Conservation (phyloP, 345 rosid species). For the Geranium brycei region DNA sequence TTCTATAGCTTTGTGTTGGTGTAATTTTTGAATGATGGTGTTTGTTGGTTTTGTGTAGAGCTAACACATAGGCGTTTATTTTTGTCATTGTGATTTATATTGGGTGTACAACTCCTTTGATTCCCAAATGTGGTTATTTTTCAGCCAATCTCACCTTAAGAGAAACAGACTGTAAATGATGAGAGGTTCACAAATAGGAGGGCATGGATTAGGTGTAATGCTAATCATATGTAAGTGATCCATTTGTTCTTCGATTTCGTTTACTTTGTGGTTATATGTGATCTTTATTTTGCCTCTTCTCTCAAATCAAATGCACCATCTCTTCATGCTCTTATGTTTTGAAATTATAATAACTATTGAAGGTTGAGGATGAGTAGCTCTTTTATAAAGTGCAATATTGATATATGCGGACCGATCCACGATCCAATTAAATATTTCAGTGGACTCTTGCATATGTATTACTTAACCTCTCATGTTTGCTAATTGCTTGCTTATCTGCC, state of each 20-base stretch:
- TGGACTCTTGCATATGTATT: too few relatives aligned
- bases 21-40: not conserved
- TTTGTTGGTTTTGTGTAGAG: not conserved
- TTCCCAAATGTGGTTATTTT: too few relatives aligned
- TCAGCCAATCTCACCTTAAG: not conserved
- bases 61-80: not conserved
- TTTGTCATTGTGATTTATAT: too few relatives aligned
- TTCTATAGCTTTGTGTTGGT: not conserved
- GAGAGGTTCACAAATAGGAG: not conserved
- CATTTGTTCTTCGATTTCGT: constrained; percentile 9
- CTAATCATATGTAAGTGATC: constrained; percentile 13
- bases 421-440: not conserved
- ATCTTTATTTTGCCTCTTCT: constrained; percentile 19
- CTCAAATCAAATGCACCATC: not conserved
- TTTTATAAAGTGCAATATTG: too few relatives aligned
- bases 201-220: constrained; percentile 29
- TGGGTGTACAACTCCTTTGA: not conserved
- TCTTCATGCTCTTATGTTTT: not conserved
- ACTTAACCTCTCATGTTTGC: too few relatives aligned
- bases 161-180: not conserved
- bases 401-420: too few relatives aligned
- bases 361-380: too few relatives aligned
- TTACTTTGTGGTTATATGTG: constrained; percentile 24
- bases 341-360: too few relatives aligned
- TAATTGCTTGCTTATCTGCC: too few relatives aligned